phyloP scores from a whole-genome alignment of 2,329 filamentous ascomycete species.

The Colletotrichum truncatum region DNA sequence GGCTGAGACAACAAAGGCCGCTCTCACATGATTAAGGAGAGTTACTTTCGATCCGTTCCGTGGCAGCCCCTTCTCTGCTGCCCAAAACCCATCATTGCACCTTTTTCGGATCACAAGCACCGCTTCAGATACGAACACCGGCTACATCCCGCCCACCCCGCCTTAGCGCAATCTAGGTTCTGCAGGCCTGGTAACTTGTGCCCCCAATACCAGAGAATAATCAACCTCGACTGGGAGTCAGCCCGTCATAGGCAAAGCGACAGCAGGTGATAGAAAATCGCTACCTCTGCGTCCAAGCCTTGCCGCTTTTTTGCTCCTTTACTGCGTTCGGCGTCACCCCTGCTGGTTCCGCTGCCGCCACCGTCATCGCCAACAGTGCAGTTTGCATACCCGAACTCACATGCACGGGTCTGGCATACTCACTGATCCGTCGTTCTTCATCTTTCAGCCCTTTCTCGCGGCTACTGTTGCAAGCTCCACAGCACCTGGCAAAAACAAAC shows the following conservation, averaged over 20 bases:
- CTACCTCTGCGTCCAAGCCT: conserved; percentile 1
- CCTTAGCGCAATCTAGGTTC: not conserved
- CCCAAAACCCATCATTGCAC: not conserved
- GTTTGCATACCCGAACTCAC: not conserved
- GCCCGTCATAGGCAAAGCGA: not conserved
- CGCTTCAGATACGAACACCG: not conserved
- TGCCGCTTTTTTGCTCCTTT: conserved; percentile 8
- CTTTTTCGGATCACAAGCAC: not conserved
- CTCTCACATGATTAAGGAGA: not conserved
- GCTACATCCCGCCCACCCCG: not conserved
- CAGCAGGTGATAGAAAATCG: not conserved
- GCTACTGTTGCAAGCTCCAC: conserved; percentile 29
- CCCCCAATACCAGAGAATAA: not conserved
- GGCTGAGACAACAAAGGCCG: not conserved
- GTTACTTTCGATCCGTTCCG: not conserved
- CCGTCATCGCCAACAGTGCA: not conserved
- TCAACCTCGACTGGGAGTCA: not conserved
- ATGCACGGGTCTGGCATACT: not conserved
- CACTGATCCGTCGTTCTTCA: not conserved
- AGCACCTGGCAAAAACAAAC: conserved; percentile 38
- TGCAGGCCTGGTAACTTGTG: not conserved
- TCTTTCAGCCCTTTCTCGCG: conserved; percentile 26
- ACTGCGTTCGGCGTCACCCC: conserved; percentile 7
- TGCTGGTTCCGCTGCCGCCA: conserved; percentile 4
- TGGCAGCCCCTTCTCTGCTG: not conserved